Percentiles rank a stretch among this genome's conserved stretches.
phyloP scores from a whole-genome alignment of 2,329 filamentous ascomycete genomes.

The Aspergillus sp. region DNA sequence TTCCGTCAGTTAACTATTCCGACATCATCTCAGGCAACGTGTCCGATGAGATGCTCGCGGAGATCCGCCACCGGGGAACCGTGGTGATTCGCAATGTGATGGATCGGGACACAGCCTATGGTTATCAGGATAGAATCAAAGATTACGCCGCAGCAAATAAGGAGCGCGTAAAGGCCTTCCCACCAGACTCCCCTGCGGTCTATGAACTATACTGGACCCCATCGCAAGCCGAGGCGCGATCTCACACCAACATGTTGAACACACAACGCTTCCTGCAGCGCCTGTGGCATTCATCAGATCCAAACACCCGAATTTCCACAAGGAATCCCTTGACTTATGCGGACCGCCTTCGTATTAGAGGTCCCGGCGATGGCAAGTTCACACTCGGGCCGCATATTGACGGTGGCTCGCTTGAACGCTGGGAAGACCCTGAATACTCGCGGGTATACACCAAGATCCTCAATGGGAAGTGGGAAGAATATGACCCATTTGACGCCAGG shows the following conservation, averaged over 20 bases:
- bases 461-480: conserved; percentile 68
- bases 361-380: conserved; percentile 64
- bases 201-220: conserved; percentile 71
- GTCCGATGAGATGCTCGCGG: conserved; percentile 32
- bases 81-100: conserved; percentile 62
- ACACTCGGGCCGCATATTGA: conserved; percentile 68
- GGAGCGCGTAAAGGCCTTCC: conserved; percentile 52
- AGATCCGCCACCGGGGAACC: conserved; percentile 54
- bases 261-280: conserved; percentile 58
- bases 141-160: conserved; percentile 60
- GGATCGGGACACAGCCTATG: conserved; percentile 54
- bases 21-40: conserved; percentile 35
- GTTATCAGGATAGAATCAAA: conserved; percentile 58
- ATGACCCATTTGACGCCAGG: conserved; percentile 74
- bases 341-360: conserved; percentile 64
- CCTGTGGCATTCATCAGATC: conserved; percentile 56
- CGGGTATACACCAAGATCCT: conserved; percentile 68
- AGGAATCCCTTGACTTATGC: conserved; percentile 61
- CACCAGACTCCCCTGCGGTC: conserved; percentile 59
- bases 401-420: conserved; percentile 67
- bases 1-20: conserved; percentile 37
- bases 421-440: conserved; percentile 65
- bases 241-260: conserved; percentile 57
- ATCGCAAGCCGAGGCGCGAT: conserved; percentile 60
- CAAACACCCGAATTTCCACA: conserved; percentile 42